Conservation (phyloP, 2,329 filamentous ascomycete species). For the Alternaria sp. region DNA sequence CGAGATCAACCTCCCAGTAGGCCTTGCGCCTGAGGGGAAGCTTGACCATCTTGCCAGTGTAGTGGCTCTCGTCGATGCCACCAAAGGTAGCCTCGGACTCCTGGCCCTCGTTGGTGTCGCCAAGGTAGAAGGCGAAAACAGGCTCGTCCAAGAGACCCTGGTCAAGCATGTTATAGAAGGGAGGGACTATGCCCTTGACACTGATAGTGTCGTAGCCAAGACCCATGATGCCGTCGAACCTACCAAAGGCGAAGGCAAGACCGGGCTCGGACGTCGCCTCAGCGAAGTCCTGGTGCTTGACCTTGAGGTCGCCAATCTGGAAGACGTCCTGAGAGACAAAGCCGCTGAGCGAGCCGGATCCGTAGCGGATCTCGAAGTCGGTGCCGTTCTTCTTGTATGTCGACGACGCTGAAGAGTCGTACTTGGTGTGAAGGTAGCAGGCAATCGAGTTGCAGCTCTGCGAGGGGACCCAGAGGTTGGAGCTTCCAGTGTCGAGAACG, state of each 20-base stretch:
- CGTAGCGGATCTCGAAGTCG: slow-evolving; percentile 91
- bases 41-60: slow-evolving; percentile 85
- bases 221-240: slow-evolving; percentile 96
- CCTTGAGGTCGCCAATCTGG: slow-evolving; percentile 84
- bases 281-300: slow-evolving; percentile 92
- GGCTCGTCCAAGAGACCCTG: slow-evolving; percentile 90
- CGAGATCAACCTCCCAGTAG: slow-evolving; percentile 99
- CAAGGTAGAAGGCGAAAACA: slow-evolving; percentile 96
- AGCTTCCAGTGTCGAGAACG: slow-evolving; percentile 96
- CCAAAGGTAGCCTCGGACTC: slow-evolving; percentile 91
- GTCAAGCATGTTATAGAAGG: slow-evolving; percentile 95
- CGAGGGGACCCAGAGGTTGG: slow-evolving; percentile 98
- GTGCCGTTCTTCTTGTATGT: slow-evolving; percentile 95
- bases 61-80: slow-evolving; percentile 83
- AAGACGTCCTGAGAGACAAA: slow-evolving; percentile 91
- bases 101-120: slow-evolving; percentile 72
- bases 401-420: slow-evolving; percentile 88
- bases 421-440: slow-evolving; percentile 97
- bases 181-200: slow-evolving; percentile 93
- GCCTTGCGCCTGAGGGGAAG: slow-evolving; percentile 97
- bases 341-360: slow-evolving; percentile 91
- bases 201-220: slow-evolving; percentile 95
- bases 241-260: slow-evolving; percentile 95
- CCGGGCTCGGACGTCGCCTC: slow-evolving; percentile 96
- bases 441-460: slow-evolving; percentile 91